Base-by-base conservation (phyloP, 2,329 filamentous ascomycete species). In the Xylaria sp. region DNA sequence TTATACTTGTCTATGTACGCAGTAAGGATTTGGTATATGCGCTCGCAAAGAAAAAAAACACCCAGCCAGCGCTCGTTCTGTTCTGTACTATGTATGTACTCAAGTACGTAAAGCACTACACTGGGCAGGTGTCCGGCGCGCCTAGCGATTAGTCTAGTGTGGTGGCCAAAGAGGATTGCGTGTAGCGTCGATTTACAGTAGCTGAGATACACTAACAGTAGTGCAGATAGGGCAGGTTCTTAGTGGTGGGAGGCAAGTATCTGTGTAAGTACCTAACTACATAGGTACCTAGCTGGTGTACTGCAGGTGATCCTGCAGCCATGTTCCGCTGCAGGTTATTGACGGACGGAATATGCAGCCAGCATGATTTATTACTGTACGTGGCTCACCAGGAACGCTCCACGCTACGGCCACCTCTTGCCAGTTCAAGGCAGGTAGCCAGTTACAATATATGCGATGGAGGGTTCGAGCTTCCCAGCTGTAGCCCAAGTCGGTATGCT, bases 241-340 rank as follows among this genome's bases (percentile, higher is more conserved):
- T 37, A 37, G 34, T 37, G 34, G 34, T 9, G 8, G 34, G 34
- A 37, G 34, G 34, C 34, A 37, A 10, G 34, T 37, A 37, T 5
- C 18, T 7, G 18, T 5, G 18, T 46, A 46, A 10, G 39, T 13
- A 44, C 39, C 39, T 44, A n/a, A n/a, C n/a, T n/a, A n/a, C n/a
- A n/a, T n/a, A n/a, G n/a, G n/a, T n/a, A 44, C 5, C 39, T 37
- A 56, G 44, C 44, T 50, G 48, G 13, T 18, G 46, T 10, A 7
- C 63, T 69, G 67, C 63, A 58, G 63, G 67, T 69, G 50, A 69
- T 66, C 67, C 54, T 69, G 63, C 63, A 66, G 67, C 63, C 23
- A 23, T 55, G 60, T 58, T 68, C 66, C 48, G 52, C 63, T 60
- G 52, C 54, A 56, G 44, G 64, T 55, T 32, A 50, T 46, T 28